phyloP scores from a whole-genome alignment of 2,329 filamentous ascomycete species.

The Ophiostoma triangulosporum region DNA sequence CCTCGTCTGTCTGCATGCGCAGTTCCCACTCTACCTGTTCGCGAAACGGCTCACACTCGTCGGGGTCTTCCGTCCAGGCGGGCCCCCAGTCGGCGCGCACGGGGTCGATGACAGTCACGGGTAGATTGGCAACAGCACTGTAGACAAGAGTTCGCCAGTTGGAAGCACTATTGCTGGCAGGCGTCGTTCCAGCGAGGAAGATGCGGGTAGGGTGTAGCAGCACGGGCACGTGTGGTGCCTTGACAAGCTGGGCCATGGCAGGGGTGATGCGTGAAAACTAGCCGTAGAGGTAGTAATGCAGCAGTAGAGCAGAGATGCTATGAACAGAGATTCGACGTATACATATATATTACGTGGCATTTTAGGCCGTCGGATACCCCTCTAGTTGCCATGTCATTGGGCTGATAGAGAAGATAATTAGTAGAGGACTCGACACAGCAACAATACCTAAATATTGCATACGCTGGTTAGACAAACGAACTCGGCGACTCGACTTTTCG shows the following conservation, averaged over 20 bases:
- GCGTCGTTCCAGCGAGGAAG: slow-evolving; percentile 49
- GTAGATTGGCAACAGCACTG: slow-evolving; percentile 26
- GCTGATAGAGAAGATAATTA: neutral
- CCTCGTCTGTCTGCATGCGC: slow-evolving; percentile 33
- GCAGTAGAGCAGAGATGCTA: neutral
- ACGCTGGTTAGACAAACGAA: neutral
- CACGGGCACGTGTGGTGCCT: slow-evolving; percentile 16
- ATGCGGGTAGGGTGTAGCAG: slow-evolving; percentile 21
- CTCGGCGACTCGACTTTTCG: neutral
- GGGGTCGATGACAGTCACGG: slow-evolving; percentile 45
- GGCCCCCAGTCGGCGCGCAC: slow-evolving; percentile 42
- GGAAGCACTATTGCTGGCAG: neutral
- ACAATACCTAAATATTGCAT: neutral
- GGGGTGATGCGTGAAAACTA: no score
- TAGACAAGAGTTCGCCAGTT: slow-evolving; percentile 40
- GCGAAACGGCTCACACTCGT: slow-evolving; percentile 28
- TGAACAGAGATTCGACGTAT: no score
- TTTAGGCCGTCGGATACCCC: neutral
- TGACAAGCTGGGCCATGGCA: slow-evolving; percentile 18
- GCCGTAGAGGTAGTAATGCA: neutral
- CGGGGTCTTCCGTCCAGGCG: slow-evolving; percentile 35
- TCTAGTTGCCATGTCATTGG: neutral
- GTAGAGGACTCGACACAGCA: neutral
- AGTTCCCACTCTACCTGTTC: slow-evolving; percentile 51
- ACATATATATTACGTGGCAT: neutral